Evolutionary conservation across 2,329 filamentous ascomycete genomes (phyloP).

Genomic region (Beauveria scarabaeidicola): DNA sequence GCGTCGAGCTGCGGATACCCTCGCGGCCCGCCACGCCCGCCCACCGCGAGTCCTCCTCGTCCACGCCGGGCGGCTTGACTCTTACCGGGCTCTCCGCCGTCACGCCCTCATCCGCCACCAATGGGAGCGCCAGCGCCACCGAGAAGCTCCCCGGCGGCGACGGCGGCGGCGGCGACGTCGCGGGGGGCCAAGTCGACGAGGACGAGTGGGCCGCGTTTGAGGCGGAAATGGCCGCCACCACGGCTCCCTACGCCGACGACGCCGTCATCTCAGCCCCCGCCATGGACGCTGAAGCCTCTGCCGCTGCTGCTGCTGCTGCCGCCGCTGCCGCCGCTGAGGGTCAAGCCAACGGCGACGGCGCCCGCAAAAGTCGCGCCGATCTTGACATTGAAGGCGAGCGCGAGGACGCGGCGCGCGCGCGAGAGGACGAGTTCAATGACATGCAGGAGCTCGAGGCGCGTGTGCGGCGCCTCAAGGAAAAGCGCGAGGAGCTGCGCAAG

Average conservation of each 20-base stretch:
- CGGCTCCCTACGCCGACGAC: constrained; percentile 30
- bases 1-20: constrained; percentile 54
- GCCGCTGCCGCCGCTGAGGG: constrained; percentile 29
- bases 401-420: constrained; percentile 64
- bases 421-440: constrained; percentile 73
- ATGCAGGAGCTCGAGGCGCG: constrained; percentile 73
- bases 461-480: constrained; percentile 59
- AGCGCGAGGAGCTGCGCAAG: constrained; percentile 55
- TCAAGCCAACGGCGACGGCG: constrained; percentile 31
- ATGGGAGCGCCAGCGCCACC: not conserved
- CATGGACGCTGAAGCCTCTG: constrained; percentile 55
- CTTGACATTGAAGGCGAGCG: constrained; percentile 54
- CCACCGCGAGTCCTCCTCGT: constrained; percentile 33
- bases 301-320: constrained; percentile 37
- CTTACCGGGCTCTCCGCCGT: constrained; percentile 13
- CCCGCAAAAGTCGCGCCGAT: constrained; percentile 47
- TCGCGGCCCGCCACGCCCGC: constrained; percentile 55
- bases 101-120: not conserved
- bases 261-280: constrained; percentile 63
- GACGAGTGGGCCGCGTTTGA: constrained; percentile 84
- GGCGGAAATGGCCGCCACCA: constrained; percentile 58
- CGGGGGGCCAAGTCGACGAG: constrained; percentile 45
- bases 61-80: constrained; percentile 25
- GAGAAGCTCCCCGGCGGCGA: constrained; percentile 12
- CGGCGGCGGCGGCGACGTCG: no score